Evolutionary conservation across 306 rosid species (phyloP).

Genomic region (Pueraria montana): DNA sequence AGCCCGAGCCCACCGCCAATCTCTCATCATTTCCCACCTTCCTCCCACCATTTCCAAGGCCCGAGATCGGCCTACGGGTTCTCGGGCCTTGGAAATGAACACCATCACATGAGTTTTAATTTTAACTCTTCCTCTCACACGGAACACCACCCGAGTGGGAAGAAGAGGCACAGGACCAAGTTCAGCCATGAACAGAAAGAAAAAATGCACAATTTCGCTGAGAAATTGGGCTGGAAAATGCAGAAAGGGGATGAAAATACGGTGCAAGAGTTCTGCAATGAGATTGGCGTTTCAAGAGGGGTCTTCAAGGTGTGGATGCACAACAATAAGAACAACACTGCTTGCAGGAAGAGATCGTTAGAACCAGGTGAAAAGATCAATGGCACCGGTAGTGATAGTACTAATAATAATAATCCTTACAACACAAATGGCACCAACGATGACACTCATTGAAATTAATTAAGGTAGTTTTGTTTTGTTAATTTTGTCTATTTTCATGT

Average conservation of each 20-base stretch:
- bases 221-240: slow-evolving; percentile 78
- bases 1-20: slow-evolving; percentile 74
- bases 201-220: slow-evolving; percentile 71
- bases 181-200: slow-evolving; percentile 80
- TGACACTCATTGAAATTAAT: slow-evolving; percentile 35
- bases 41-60: slow-evolving; percentile 35
- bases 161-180: slow-evolving; percentile 75
- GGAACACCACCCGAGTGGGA: slow-evolving; percentile 43
- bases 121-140: background rate
- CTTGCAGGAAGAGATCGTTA: slow-evolving; percentile 48
- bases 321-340: slow-evolving; percentile 68
- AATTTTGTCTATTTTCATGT: slow-evolving; percentile 47
- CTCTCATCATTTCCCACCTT: slow-evolving; percentile 72
- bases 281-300: slow-evolving; percentile 63
- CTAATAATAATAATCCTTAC: slow-evolving; percentile 9
- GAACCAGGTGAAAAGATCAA: slow-evolving; percentile 33
- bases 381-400: background rate
- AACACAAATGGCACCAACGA: slow-evolving; percentile 16
- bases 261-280: slow-evolving; percentile 66
- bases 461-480: slow-evolving; percentile 31
- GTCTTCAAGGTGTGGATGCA: slow-evolving; percentile 93
- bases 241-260: slow-evolving; percentile 58
- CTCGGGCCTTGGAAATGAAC: slow-evolving; percentile 56
- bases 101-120: background rate
- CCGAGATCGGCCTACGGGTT: slow-evolving; percentile 59